These are phyloP conservation scores for Tetrastigma voinierianum DNA, from an alignment of 164 flowering plant species.

Conservation along the genomic window DNA sequence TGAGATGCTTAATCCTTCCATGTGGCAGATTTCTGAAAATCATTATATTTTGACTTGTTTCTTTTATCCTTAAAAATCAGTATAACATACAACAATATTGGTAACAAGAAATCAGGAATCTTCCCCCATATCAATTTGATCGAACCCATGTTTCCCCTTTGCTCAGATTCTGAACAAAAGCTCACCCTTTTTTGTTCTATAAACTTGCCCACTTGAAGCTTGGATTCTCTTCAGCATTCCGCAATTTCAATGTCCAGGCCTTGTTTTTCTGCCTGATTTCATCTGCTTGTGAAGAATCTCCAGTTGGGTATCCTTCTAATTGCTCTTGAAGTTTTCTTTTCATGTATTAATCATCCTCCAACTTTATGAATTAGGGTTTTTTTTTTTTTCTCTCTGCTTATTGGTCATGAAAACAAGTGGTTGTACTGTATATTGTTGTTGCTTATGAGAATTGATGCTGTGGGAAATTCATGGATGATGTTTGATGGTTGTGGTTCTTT, in stretches of 20 bases:
- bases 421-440: neutral
- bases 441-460: conserved; percentile 15
- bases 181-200: conserved; percentile 1
- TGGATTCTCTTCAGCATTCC: conserved; percentile 15
- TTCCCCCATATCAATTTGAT: neutral
- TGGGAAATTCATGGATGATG: conserved; percentile 9
- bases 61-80: neutral
- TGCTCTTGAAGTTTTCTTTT: conserved; percentile 12
- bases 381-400: neutral
- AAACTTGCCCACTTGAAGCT: conserved; percentile 11
- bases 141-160: conserved; percentile 1
- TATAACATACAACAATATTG: neutral
- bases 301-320: conserved; percentile 26
- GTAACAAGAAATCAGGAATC: neutral
- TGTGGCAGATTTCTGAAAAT: too few species aligned
- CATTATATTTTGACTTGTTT: neutral
- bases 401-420: neutral
- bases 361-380: conserved; percentile 4
- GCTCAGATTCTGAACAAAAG: conserved; percentile 12
- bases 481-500: conserved; percentile 2
- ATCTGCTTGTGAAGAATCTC: conserved; percentile 14
- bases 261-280: conserved; percentile 21
- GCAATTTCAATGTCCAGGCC: conserved; percentile 6
- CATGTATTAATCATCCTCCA: neutral
- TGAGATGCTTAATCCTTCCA: too few species aligned